Evolutionary conservation across 1,284 basidiomycete species (phyloP).

Genomic region (Sanghuangporus sanghuang): DNA sequence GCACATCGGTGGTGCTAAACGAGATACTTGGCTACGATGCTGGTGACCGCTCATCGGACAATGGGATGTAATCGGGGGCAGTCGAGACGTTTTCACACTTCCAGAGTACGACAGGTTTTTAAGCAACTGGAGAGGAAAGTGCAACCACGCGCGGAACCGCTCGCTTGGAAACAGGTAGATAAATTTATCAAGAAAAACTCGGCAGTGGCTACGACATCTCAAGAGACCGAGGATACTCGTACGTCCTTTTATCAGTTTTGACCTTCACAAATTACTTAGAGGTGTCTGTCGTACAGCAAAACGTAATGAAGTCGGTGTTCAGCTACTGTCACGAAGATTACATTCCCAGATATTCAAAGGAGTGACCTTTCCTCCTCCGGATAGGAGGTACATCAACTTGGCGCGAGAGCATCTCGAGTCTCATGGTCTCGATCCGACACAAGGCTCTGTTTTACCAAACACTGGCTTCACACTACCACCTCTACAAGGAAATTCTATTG

Average conservation of each 20-base stretch:
- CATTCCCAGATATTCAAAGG: conserved; percentile 85
- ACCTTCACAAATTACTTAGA: background rate
- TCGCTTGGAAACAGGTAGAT: background rate
- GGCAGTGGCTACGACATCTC: background rate
- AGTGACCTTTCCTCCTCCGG: conserved; percentile 58
- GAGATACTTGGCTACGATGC: background rate
- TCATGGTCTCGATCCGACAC: conserved; percentile 77
- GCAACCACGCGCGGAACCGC: background rate
- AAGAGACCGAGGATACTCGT: background rate
- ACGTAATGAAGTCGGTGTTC: conserved; percentile 86
- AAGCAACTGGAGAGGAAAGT: conserved; percentile 6
- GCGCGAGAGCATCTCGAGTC: conserved; percentile 73
- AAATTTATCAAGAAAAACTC: background rate
- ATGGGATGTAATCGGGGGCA: background rate
- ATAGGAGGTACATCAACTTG: conserved; percentile 62
- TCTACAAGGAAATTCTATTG: conserved; percentile 78
- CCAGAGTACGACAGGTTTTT: background rate
- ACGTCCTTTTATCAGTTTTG: background rate
- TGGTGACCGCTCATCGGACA: conserved; percentile 3
- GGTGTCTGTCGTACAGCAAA: background rate
- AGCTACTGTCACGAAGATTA: conserved; percentile 78
- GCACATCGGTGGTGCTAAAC: background rate
- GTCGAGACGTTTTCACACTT: background rate
- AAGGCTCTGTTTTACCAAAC: conserved; percentile 77
- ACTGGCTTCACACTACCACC: conserved; percentile 80